Conservation (phyloP, 176 grass and related monocot species). For the Cenchrus americanus region DNA sequence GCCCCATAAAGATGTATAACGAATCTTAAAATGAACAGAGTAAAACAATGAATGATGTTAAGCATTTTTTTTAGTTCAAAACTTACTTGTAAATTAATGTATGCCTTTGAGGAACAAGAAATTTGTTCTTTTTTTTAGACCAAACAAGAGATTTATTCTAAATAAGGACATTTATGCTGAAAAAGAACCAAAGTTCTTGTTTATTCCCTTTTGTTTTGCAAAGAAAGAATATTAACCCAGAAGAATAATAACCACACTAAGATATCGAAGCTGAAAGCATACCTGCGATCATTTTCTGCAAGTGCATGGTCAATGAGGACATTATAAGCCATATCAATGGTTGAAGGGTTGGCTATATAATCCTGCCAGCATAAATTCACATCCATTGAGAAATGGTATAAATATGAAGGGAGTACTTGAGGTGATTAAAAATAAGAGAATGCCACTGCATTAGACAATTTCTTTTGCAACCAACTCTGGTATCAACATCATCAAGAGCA, state of each 20-base stretch:
- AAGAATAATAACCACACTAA: conserved; percentile 26
- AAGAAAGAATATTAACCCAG: conserved; percentile 21
- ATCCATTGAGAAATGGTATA: conserved; percentile 34
- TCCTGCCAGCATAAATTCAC: conserved; percentile 75
- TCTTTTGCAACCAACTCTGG: conserved; percentile 14
- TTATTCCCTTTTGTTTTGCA: neutral
- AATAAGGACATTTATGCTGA: neutral
- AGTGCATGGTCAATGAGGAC: conserved; percentile 94
- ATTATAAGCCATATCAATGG: conserved; percentile 92
- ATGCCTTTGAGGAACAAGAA: conserved; percentile 28
- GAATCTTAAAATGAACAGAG: conserved; percentile 26
- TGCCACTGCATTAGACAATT: conserved; percentile 22
- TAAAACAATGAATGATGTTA: conserved; percentile 12
- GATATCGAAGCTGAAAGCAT: conserved; percentile 41
- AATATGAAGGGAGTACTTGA: conserved; percentile 10
- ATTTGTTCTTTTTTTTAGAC: neutral
- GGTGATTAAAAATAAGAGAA: conserved; percentile 16
- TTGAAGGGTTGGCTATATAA: conserved; percentile 84
- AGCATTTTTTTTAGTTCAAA: conserved; percentile 3
- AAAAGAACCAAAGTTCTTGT: conserved; percentile 20
- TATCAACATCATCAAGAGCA: neutral
- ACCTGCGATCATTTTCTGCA: conserved; percentile 97
- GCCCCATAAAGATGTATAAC: conserved; percentile 15
- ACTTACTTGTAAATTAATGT: conserved; percentile 4
- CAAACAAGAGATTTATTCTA: conserved; percentile 11